Evolutionary conservation across 1,284 basidiomycete species (phyloP).

Genomic region (Rhodofomes roseus): DNA sequence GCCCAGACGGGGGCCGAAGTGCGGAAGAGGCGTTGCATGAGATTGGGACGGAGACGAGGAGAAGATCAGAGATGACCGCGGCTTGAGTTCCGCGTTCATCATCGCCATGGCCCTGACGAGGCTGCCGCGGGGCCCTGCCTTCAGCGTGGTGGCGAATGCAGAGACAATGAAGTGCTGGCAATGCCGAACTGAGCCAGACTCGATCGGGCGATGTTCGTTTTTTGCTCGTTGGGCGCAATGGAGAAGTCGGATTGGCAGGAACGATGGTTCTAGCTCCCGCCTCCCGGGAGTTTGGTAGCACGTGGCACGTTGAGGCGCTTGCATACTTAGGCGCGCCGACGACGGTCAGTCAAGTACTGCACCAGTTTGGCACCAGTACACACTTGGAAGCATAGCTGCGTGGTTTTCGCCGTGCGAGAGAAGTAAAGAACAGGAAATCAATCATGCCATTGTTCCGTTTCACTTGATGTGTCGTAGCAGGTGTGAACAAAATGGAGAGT

Average conservation of each 20-base stretch:
- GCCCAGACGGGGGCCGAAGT: conserved; percentile 18
- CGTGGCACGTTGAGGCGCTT: background rate
- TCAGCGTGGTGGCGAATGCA: background rate
- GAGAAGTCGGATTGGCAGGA: background rate
- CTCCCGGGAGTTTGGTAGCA: background rate
- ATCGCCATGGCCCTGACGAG: background rate
- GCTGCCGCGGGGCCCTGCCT: background rate
- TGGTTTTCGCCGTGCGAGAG: too few species aligned
- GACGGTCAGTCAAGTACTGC: background rate
- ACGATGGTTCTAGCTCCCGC: background rate
- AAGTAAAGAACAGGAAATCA: too few species aligned
- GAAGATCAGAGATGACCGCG: conserved; percentile 2
- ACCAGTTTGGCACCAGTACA: too few species aligned
- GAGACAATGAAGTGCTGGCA: background rate
- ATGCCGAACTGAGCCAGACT: background rate
- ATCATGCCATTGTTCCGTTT: background rate
- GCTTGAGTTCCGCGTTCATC: background rate
- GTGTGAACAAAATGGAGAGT: background rate
- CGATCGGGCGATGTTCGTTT: background rate
- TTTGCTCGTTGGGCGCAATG: too few species aligned
- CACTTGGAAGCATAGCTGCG: too few species aligned
- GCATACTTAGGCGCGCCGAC: background rate
- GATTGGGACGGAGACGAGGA: background rate
- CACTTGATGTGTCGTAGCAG: background rate
- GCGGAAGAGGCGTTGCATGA: background rate